Evolutionary conservation across 192 early-diverging fungal species (phyloP).

Genomic region (Coemansia sp.): DNA sequence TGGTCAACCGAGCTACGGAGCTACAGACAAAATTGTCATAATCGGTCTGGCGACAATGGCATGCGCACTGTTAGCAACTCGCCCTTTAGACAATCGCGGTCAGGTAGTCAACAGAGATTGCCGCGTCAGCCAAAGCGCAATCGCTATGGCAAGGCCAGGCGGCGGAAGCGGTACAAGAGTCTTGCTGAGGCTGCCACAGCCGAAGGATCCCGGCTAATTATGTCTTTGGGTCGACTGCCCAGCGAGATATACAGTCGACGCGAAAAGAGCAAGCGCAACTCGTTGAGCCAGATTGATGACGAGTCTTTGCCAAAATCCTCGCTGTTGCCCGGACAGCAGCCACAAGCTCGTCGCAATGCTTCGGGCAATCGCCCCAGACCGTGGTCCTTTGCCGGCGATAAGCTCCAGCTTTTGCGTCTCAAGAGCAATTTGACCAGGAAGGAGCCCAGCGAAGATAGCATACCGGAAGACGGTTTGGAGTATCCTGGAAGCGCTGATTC

Average conservation of each 20-base stretch:
- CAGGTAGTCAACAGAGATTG: neutral
- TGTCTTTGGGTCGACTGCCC: constrained; percentile 29
- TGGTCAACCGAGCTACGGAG: neutral
- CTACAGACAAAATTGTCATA: neutral
- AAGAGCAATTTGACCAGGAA: neutral
- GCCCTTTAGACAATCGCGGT: neutral
- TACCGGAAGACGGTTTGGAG: neutral
- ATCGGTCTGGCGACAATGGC: neutral
- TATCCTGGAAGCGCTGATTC: neutral
- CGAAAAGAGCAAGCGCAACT: constrained; percentile 16
- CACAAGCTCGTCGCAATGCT: neutral
- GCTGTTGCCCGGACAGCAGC: neutral
- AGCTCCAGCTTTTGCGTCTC: neutral
- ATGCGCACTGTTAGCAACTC: neutral
- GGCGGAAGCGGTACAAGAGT: constrained; percentile 42
- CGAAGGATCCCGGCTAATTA: constrained; percentile 46
- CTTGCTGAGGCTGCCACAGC: constrained; percentile 43
- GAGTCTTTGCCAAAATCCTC: neutral
- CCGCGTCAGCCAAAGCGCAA: neutral
- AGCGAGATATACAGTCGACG: constrained; percentile 24
- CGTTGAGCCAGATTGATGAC: neutral
- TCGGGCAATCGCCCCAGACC: constrained; percentile 4
- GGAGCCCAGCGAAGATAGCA: neutral
- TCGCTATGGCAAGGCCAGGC: neutral
- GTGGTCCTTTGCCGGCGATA: constrained; percentile 16